Evolutionary conservation across 306 rosid genomes (phyloP).

Genomic region (Medicago truncatula): DNA sequence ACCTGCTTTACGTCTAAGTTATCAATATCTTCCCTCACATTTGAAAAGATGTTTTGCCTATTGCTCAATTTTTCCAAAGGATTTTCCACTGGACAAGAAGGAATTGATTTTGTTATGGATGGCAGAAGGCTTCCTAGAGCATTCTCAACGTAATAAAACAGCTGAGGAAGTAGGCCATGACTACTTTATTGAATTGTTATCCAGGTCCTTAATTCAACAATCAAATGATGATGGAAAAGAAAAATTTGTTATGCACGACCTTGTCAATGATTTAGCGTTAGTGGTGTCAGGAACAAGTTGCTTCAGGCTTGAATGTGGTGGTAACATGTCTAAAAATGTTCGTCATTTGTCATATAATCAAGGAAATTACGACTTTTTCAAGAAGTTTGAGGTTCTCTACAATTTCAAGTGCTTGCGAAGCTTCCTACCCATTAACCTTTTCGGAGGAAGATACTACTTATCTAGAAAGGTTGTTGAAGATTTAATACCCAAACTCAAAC

Average conservation of each 20-base stretch:
- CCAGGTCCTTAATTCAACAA: conserved; percentile 1
- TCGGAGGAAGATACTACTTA: too few relatives aligned
- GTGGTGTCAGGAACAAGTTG: not conserved
- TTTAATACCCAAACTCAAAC: not conserved
- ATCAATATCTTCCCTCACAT: conserved; percentile 4
- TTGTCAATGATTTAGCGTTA: conserved; percentile 7
- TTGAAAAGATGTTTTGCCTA: conserved; percentile 31
- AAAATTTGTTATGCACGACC: conserved; percentile 7
- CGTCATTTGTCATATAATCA: not conserved
- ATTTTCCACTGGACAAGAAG: not conserved
- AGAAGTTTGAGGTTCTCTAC: not conserved
- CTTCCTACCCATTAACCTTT: not conserved
- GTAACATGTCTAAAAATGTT: not conserved
- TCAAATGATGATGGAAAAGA: not conserved
- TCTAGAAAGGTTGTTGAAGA: not conserved
- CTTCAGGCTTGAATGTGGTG: not conserved
- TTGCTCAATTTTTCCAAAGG: conserved; percentile 26
- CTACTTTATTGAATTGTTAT: conserved; percentile 37
- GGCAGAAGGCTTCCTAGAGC: conserved; percentile 46
- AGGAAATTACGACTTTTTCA: not conserved
- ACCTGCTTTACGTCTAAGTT: not conserved
- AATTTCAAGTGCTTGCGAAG: not conserved
- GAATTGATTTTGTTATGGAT: conserved; percentile 42
- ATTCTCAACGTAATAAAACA: not conserved
- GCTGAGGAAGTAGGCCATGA: conserved; percentile 39